phyloP scores from a whole-genome alignment of 78 protist genomes.

The Planoprotostelium fungivorum region DNA sequence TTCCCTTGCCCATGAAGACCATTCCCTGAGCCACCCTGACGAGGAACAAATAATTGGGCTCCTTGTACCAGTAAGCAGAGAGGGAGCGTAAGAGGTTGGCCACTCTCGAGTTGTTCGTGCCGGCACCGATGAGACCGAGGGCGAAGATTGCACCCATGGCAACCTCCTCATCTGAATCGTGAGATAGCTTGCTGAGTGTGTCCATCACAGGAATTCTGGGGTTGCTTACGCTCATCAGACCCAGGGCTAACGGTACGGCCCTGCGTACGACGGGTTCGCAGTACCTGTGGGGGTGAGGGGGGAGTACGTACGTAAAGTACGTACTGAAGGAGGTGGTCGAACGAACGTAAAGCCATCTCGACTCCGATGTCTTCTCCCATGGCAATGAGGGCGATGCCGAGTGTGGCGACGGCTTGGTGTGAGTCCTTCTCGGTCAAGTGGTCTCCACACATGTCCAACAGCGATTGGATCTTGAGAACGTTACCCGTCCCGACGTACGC shows the following conservation, averaged over 20 bases:
- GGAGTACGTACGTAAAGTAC: slow-evolving; percentile 30
- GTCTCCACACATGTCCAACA: slow-evolving; percentile 75
- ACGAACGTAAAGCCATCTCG: slow-evolving; percentile 89
- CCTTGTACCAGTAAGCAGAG: slow-evolving; percentile 71
- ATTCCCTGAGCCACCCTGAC: slow-evolving; percentile 92
- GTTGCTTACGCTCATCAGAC: slow-evolving; percentile 77
- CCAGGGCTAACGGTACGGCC: slow-evolving; percentile 95
- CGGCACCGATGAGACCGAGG: slow-evolving; percentile 85
- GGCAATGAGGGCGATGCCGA: slow-evolving; percentile 93
- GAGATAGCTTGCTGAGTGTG: slow-evolving; percentile 85
- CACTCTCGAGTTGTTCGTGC: slow-evolving; percentile 95
- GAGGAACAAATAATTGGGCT: slow-evolving; percentile 67
- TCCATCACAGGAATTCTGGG: slow-evolving; percentile 83
- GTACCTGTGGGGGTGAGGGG: not conserved
- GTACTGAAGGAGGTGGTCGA: slow-evolving; percentile 88
- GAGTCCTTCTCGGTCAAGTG: slow-evolving; percentile 50
- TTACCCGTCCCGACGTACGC: slow-evolving; percentile 98
- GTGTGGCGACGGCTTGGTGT: slow-evolving; percentile 72
- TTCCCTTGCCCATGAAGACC: slow-evolving; percentile 95
- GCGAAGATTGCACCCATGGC: slow-evolving; percentile 82
- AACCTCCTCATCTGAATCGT: slow-evolving; percentile 86
- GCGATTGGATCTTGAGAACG: slow-evolving; percentile 89
- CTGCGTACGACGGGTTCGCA: slow-evolving; percentile 17
- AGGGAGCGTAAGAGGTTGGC: slow-evolving; percentile 87
- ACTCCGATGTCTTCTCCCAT: slow-evolving; percentile 95